Base-by-base conservation (phyloP, 2,329 filamentous ascomycete species). In the Parafenestella ontariensis region DNA sequence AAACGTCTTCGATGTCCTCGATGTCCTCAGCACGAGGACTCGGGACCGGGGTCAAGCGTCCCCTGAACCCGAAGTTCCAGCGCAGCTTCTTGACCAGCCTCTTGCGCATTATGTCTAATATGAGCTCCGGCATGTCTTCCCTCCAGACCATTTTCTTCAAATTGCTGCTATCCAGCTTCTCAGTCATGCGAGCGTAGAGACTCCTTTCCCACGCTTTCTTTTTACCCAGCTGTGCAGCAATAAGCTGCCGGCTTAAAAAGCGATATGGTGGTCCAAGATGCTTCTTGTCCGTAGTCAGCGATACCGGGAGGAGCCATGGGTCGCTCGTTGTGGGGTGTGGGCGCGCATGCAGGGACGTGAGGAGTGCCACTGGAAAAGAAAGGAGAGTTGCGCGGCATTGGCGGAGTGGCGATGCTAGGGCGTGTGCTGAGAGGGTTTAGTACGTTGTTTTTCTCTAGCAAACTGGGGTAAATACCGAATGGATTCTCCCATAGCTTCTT, bases 361-460 rank as follows among this genome's bases (percentile, higher is more conserved):
- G 76, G 68, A 91, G 89, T 64, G 82, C 86, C 13, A 72, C 74
- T 1, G 89, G 89, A 6, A 91, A 72, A 1, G 68, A 66, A 0
- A 71, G 68, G 0, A 65, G 56, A 1, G 86, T 86, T 28, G 82
- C 68, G 20, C 73, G 65, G 64, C 88, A 90, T 52, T 71, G 63
- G 49, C 89, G 85, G 20, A 88, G 52, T 0, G 86, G 85, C 0
- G 83, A 83, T 26, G 84, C 83, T 20, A 92, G 81, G 6, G 86
- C 84, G 40, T 81, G 81, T 3, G 89, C 88, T 89, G 49, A 23
- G 28, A 37, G 17, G 18, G 28, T 33, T 61, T 49, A 64, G 50
- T 17, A 54, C 5, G 28, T 10, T 24, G 21, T 11, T 49, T 11
- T 7, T 24, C 13, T 34, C 41, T 43, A 5, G 33, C 3, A 17